A percentile compares a stretch with the other conserved stretches of the same genome.
Conservation (phyloP, 192 early-diverging fungal genomes). For the Physocladia obscura region DNA sequence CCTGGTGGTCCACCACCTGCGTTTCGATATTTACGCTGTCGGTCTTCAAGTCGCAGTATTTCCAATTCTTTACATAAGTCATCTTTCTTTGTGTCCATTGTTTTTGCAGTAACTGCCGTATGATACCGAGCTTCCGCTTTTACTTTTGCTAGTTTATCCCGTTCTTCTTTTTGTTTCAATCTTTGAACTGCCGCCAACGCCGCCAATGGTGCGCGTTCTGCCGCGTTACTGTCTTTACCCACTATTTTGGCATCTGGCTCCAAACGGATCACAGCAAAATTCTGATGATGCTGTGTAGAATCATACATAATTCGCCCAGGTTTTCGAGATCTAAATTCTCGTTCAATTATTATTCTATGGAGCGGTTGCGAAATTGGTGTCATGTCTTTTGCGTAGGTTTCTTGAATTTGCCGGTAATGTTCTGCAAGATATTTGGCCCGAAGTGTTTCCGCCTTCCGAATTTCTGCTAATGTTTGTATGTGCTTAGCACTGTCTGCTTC, state of each 20-base stretch:
- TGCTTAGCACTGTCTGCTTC: too few relatives aligned
- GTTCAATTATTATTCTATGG: neutral
- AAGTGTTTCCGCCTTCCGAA: neutral
- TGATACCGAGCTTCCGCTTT: constrained; percentile 11
- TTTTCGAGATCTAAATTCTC: neutral
- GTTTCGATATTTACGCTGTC: neutral
- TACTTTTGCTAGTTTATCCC: neutral
- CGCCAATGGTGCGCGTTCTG: neutral
- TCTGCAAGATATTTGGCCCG: constrained; percentile 12
- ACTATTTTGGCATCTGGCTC: neutral
- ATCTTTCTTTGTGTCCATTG: constrained; percentile 18
- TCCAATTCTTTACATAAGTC: constrained; percentile 9
- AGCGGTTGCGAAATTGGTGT: constrained; percentile 14
- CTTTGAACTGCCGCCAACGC: neutral
- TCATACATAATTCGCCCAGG: neutral
- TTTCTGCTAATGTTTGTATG: neutral
- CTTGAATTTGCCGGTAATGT: neutral
- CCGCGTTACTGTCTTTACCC: neutral
- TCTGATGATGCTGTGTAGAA: neutral
- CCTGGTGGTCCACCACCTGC: neutral
- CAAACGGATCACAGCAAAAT: neutral
- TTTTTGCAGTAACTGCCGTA: neutral
- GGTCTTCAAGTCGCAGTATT: constrained; percentile 10
- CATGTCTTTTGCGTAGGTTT: neutral
- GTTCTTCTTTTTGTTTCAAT: neutral